Evolutionary conservation across 1,139 yeast species (phyloP), one percentile per base, ranked within the genome.

Genomic region (Blastobotrys capitulatus): DNA sequence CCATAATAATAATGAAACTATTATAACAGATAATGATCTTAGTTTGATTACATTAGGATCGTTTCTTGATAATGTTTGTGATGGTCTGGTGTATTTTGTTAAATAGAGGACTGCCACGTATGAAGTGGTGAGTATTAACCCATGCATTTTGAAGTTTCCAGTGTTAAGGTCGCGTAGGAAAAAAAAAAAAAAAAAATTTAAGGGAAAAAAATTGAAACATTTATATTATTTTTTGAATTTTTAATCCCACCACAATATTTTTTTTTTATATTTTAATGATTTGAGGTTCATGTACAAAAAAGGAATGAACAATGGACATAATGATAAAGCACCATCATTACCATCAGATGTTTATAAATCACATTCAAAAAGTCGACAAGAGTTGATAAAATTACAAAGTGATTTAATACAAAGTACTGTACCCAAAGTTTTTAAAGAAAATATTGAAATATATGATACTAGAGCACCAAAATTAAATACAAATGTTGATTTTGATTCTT

Each of bases 21-120:
- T 49, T 44, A 76, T 66, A 42, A 77, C 65, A 2, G 63, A 46
- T 2, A 62, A 51, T 16, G 77, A 68, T 27, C 81, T 68, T 15
- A 50, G 54, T 29, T 72, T 57, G 27, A 81, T 67, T 49, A 74
- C 71, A 12, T 53, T 46, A 2, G 62, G 61, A 50, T 65, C 66
- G 46, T 68, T 65, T 35, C 71, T 51, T 10, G 55, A 52, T 32
- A 54, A 54, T 9, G 55, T 50, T 8, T 54, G 46, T 15, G 66
- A 58, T 2, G 70, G 70, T 37, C 71, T 48, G 8, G 69, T 62
- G 15, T 47, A 20, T 6, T 56, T 52, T 20, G 60, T 58, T 16
- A 64, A 36, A 45, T 67, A 67, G 29, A 67, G 54, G 12, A 60
- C 58, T n/a, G 67, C 68, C 12, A 67, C 71, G 52, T 67, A 67